Evolutionary conservation across 306 rosid species (phyloP).

Genomic region (Canavalia ensiformis): DNA sequence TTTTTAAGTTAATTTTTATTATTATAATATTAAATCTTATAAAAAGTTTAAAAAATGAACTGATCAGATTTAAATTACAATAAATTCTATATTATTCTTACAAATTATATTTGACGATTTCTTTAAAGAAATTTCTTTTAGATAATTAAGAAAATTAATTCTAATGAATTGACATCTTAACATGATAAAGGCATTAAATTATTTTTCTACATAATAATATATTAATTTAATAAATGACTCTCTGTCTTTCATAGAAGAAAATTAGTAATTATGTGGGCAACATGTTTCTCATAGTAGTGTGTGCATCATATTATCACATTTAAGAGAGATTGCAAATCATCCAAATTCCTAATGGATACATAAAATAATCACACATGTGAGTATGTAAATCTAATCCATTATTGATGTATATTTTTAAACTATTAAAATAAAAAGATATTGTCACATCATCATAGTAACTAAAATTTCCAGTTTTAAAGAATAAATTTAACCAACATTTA

Average conservation of each 20-base stretch:
- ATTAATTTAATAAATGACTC: constrained; percentile 10
- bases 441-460: constrained; percentile 9
- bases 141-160: background rate
- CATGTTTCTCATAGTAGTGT: constrained; percentile 76
- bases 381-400: background rate
- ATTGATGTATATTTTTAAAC: background rate
- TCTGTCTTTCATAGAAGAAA: constrained; percentile 5
- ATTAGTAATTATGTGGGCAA: constrained; percentile 72
- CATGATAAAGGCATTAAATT: background rate
- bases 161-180: background rate
- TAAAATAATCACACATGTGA: background rate
- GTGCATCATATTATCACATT: constrained; percentile 65
- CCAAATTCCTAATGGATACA: background rate
- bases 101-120: background rate
- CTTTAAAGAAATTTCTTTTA: background rate
- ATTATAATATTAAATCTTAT: too few relatives aligned
- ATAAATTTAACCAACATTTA: background rate
- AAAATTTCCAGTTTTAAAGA: background rate
- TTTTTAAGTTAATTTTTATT: too few relatives aligned
- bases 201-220: background rate
- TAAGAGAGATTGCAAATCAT: constrained; percentile 67
- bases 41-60: too few relatives aligned
- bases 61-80: too few relatives aligned
- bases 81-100: too few relatives aligned
- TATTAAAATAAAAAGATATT: background rate